Base-by-base conservation (phyloP, 1,284 basidiomycete species). In the Cutaneotrichosporon curvatum region DNA sequence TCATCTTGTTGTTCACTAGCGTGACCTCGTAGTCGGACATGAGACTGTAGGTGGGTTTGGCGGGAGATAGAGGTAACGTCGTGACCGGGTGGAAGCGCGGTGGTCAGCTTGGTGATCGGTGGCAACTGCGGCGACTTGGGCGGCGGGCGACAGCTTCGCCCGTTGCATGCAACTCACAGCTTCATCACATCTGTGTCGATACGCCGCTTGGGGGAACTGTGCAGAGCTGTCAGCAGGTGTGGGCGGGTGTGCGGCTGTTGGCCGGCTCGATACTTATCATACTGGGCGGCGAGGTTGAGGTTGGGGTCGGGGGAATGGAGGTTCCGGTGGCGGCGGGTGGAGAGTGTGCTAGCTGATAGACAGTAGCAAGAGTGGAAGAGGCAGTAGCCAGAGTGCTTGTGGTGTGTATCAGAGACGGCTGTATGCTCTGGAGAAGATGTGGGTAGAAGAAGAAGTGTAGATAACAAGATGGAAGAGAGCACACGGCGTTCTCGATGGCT, bases 161-260 rank as follows among this genome's bases (percentile, higher is more conserved):
- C 23, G 22, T 34, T 11, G 19, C 21, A 2, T 22, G 20, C 25
- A 8, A 76, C 83, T 67, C 70, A 95, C 92, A 98, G 77, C 77
- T 96, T 97, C 91, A 97, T 96, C 48, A 98, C 91, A 78, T 98
- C 94, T 43, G 91, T 97, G 74, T 98, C 94, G 70, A 96, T 94
- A 51, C 94, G 84, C 57, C 94, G 85, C 74, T 91, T 96, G 48
- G 82, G 81, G 36, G 82, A 81, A 63, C 77, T 81, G 78, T 78
- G 65, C 35, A 50, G 37, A 14, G 4, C n/a, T n/a, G 45, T 49
- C 37, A 52, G 50, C 38, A 48, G 16, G 35, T n/a, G n/a, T 10
- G 35, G 19, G 35, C 7, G 16, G 9, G 25, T 19, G 25, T 32
- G 18, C 8, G 8, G 20, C 8, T 15, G 34, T 19, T 57, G 54